Conservation (phyloP, 2,329 filamentous ascomycete species). For the Hymenoscyphus infarciens region DNA sequence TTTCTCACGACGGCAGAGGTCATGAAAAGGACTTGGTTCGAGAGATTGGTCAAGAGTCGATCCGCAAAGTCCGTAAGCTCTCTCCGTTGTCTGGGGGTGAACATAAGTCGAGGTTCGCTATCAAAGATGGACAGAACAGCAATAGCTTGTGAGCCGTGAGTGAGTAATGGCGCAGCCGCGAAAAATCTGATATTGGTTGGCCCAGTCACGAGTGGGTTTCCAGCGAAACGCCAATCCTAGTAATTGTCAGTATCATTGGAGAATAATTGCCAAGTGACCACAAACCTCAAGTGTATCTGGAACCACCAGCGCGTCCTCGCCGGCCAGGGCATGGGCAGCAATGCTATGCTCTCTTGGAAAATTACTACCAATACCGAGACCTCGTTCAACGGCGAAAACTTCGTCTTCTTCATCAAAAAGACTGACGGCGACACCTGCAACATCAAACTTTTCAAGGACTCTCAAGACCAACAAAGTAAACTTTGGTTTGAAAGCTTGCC, state of each 20-base stretch:
- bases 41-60: conserved; percentile 17
- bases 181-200: conserved; percentile 36
- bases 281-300: conserved; percentile 36
- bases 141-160: conserved; percentile 30
- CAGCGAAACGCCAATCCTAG: conserved; percentile 38
- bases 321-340: conserved; percentile 38
- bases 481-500: not conserved
- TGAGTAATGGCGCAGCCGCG: conserved; percentile 37
- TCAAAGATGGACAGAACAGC: conserved; percentile 36
- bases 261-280: not conserved
- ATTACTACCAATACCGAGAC: conserved; percentile 29
- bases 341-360: conserved; percentile 32
- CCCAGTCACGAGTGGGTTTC: conserved; percentile 33
- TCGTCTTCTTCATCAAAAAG: conserved; percentile 35
- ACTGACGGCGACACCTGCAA: conserved; percentile 34
- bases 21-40: not conserved
- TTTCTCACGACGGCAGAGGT: not conserved
- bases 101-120: conserved; percentile 27
- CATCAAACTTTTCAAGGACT: conserved; percentile 31
- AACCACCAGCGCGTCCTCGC: conserved; percentile 35
- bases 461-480: conserved; percentile 5
- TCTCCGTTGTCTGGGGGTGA: conserved; percentile 27
- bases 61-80: conserved; percentile 33
- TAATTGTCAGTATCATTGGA: conserved; percentile 11
- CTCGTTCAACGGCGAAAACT: conserved; percentile 34